phyloP scores from a whole-genome alignment of 352 stramenopile genomes.

The Phytophthora palmivora region DNA sequence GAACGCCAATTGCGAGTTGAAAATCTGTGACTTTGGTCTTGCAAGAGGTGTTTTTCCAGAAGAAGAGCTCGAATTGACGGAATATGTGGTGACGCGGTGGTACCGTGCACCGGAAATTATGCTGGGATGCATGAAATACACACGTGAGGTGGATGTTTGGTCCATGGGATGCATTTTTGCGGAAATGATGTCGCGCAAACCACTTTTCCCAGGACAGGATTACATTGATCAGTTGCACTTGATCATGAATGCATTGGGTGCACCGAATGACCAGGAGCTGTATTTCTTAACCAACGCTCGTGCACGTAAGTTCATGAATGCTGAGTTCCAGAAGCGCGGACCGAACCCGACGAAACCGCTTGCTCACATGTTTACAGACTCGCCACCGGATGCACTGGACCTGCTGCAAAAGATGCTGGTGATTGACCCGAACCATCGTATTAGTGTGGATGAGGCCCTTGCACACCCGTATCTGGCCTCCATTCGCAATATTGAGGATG shows the following conservation, averaged over 20 bases:
- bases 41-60: constrained; percentile 83
- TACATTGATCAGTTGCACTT: constrained; percentile 96
- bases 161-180: constrained; percentile 99
- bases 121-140: constrained; percentile 90
- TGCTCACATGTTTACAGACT: constrained; percentile 76
- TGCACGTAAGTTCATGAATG: constrained; percentile 87
- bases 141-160: constrained; percentile 92
- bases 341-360: constrained; percentile 70
- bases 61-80: constrained; percentile 70
- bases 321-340: constrained; percentile 79
- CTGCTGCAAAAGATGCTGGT: constrained; percentile 93
- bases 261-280: constrained; percentile 93
- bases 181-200: constrained; percentile 97
- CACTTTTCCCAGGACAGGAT: constrained; percentile 96
- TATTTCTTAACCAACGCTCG: constrained; percentile 97
- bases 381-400: constrained; percentile 75
- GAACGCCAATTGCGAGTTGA: constrained; percentile 92
- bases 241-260: constrained; percentile 97
- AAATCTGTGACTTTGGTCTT: constrained; percentile 91
- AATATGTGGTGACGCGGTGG: constrained; percentile 95
- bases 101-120: constrained; percentile 89
- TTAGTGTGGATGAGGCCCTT: constrained; percentile 92
- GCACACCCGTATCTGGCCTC: constrained; percentile 89
- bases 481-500: constrained; percentile 90
- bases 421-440: constrained; percentile 92